Conservation (phyloP, 2,329 filamentous ascomycete genomes). For the Kalmusia sp. region DNA sequence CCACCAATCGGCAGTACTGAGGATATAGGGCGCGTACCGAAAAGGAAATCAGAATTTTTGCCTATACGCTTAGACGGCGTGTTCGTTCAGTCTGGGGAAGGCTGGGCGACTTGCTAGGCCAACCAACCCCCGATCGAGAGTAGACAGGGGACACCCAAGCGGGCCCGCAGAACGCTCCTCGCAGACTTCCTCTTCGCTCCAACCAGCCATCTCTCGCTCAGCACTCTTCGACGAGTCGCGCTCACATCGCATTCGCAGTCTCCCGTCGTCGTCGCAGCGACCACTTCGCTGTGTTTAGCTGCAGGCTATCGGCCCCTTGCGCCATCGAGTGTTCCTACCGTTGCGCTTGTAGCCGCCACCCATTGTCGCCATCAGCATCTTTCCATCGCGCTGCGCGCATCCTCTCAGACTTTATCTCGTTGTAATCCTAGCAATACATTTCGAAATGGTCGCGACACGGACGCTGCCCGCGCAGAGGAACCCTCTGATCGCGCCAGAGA, state of each 20-base stretch:
- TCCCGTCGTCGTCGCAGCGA: slow-evolving; percentile 4
- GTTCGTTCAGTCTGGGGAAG: slow-evolving; percentile 17
- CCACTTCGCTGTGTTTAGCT: slow-evolving; percentile 24
- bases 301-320: slow-evolving; percentile 2
- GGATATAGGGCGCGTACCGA: background rate
- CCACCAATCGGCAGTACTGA: slow-evolving; percentile 14
- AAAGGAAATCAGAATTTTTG: slow-evolving; percentile 16
- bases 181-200: slow-evolving; percentile 4
- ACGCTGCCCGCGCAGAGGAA: slow-evolving; percentile 69
- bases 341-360: slow-evolving; percentile 25
- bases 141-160: slow-evolving; percentile 6
- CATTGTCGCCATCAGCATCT: slow-evolving; percentile 16
- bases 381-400: slow-evolving; percentile 37
- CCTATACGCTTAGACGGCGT: slow-evolving; percentile 4
- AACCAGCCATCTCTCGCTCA: slow-evolving; percentile 7
- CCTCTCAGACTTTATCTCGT: slow-evolving; percentile 16
- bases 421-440: slow-evolving; percentile 21
- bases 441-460: slow-evolving; percentile 48
- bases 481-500: slow-evolving; percentile 67
- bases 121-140: background rate
- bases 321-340: slow-evolving; percentile 16
- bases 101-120: slow-evolving; percentile 15
- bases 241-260: slow-evolving; percentile 1
- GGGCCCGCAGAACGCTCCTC: background rate
- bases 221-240: slow-evolving; percentile 10